These are phyloP conservation scores for Capronia epimyces DNA, from an alignment of 2,329 filamentous ascomycete species.

Conservation along the genomic window DNA sequence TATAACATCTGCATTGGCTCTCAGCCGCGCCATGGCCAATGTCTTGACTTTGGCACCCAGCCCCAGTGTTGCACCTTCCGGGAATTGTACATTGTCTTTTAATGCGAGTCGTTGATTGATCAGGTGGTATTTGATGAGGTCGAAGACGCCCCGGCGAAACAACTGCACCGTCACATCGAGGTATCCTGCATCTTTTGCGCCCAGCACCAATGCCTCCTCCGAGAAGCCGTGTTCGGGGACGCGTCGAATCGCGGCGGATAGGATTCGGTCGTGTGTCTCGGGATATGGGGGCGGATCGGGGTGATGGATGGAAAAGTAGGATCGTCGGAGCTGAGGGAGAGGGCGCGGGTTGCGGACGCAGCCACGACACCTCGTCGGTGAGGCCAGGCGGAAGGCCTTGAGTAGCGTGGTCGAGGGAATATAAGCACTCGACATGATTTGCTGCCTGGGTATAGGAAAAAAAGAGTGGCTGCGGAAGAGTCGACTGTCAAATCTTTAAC, in stretches of 20 bases:
- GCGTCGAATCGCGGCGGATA: conserved; percentile 72
- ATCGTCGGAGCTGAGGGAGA: conserved; percentile 4
- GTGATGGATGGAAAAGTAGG: conserved; percentile 72
- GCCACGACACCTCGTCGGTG: neutral
- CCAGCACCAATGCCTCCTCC: conserved; percentile 62
- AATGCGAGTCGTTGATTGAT: conserved; percentile 60
- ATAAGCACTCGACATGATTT: neutral
- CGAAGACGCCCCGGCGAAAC: conserved; percentile 72
- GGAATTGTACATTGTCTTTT: conserved; percentile 41
- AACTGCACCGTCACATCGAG: conserved; percentile 80
- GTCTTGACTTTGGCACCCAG: conserved; percentile 62
- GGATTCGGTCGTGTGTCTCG: conserved; percentile 66
- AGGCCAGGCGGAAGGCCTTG: neutral
- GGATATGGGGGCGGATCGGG: conserved; percentile 59
- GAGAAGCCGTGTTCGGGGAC: conserved; percentile 82
- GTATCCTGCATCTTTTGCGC: conserved; percentile 78
- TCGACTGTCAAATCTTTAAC: neutral
- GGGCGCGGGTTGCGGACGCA: neutral
- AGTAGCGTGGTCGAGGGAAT: neutral
- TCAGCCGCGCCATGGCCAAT: conserved; percentile 70
- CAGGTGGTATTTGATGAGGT: conserved; percentile 74
- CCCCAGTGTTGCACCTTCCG: conserved; percentile 33
- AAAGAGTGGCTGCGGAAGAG: neutral
- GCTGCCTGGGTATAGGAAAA: neutral
- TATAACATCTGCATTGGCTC: conserved; percentile 67